A percentile compares a stretch with the other conserved stretches of the same genome.
Evolutionary conservation across 2,329 filamentous ascomycete species (phyloP).

Genomic region (Ophiostoma angusticollis): DNA sequence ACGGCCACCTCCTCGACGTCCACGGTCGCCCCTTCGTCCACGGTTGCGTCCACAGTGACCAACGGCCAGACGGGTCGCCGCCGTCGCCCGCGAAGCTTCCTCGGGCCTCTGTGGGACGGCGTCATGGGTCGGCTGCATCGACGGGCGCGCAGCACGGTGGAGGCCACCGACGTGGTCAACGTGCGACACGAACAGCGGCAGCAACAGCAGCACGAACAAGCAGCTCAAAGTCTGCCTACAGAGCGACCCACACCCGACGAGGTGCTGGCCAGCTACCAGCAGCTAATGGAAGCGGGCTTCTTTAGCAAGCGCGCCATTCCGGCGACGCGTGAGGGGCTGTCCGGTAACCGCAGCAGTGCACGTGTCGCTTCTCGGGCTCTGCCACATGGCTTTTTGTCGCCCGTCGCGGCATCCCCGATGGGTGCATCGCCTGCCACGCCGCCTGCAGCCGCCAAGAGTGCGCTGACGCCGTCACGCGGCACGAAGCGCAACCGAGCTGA

Average conservation of each 20-base stretch:
- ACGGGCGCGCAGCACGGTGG: constrained; percentile 3
- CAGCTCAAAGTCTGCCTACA: background rate
- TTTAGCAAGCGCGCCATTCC: constrained; percentile 46
- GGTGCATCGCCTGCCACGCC: constrained; percentile 8
- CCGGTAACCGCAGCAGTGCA: constrained; percentile 5
- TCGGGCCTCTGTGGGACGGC: constrained; percentile 23
- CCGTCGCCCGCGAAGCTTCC: constrained; percentile 16
- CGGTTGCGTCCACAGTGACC: constrained; percentile 1
- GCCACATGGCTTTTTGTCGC: too few species aligned
- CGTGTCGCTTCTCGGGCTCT: background rate
- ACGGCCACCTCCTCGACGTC: background rate
- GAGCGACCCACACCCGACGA: constrained; percentile 32
- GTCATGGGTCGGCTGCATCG: constrained; percentile 19
- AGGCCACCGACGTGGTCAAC: background rate
- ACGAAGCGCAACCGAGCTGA: constrained; percentile 36
- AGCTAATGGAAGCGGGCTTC: constrained; percentile 44
- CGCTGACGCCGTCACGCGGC: constrained; percentile 19
- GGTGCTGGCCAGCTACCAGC: constrained; percentile 42
- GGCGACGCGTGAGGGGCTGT: constrained; percentile 36
- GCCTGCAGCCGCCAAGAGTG: background rate
- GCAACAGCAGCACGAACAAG: background rate
- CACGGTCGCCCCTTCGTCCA: background rate
- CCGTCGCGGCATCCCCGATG: constrained; percentile 5
- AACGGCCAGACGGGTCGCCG: constrained; percentile 5
- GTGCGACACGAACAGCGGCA: background rate